Evolutionary conservation across 2,329 filamentous ascomycete species (phyloP), one percentile per base, ranked within the genome.

Genomic region (Ilyonectria sp.): DNA sequence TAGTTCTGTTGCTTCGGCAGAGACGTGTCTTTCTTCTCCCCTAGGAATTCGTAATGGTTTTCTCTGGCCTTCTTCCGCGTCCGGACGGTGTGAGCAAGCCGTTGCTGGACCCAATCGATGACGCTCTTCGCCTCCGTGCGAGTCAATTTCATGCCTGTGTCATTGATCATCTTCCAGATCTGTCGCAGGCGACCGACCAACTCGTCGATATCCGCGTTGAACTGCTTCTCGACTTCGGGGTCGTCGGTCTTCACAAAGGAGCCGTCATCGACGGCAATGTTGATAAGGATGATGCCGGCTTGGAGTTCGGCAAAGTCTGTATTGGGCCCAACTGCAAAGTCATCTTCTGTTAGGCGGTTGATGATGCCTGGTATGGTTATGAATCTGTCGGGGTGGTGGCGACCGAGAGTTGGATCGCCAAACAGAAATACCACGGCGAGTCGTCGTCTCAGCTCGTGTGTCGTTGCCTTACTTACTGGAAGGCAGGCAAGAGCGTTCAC

Each of bases 71-170:
- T 86, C 52, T 84, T 85, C 71, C 87, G 88, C 11, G 92, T 93
- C 55, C 94, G 86, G 54, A 95, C 91, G 3, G 89, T 87, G 77
- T 92, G 90, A 53, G 90, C 82, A 15, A 98, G 84, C 62, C 95
- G 89, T 74, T 93, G 90, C 65, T 91, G 87, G n/a, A 97, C 82
- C 64, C 90, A 87, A 74, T 97, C 92, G 44, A 97, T 85, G 11
- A 87, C 86, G 60, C 90, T 90, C 80, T 97, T 97, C 13, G 93
- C 90, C 75, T 97, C 90, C 33, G 93, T 92, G 33, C 93, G 88
- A 17, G 88, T 87, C 65, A 96, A 85, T 23, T 90, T 90, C 50
- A 93, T 92, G 46, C 93, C 93, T 1, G 91, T 87, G 75, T 94
- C 93, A 65, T 91, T 87, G 74, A 97, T 97, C 44, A 86, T 86